A percentile compares a stretch with the other conserved stretches of the same genome.
Evolutionary conservation across 1,139 yeast genomes (phyloP).

Genomic region (Pneumocystis jirovecii): DNA sequence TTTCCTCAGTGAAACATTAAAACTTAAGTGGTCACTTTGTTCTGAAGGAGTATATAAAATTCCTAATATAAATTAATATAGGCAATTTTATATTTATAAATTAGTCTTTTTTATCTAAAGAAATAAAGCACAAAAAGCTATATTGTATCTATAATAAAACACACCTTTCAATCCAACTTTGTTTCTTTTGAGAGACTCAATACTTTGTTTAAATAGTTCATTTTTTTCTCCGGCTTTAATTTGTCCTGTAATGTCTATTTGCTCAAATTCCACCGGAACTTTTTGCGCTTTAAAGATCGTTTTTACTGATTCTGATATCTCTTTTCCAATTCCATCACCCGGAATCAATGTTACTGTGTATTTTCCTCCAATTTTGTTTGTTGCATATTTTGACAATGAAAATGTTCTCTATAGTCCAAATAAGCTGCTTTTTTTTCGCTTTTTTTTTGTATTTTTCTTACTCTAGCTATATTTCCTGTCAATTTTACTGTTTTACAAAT

Average conservation of each 20-base stretch:
- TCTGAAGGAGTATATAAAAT: constrained; percentile 81
- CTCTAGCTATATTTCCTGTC: neutral
- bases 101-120: neutral
- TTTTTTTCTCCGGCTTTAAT: constrained; percentile 29
- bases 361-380: neutral
- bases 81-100: neutral
- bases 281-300: constrained; percentile 72
- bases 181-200: constrained; percentile 83
- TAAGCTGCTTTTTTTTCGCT: neutral
- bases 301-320: constrained; percentile 86
- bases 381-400: neutral
- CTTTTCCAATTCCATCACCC: constrained; percentile 94
- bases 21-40: constrained; percentile 58
- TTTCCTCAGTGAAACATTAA: constrained; percentile 65
- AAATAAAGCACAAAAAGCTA: neutral
- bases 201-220: constrained; percentile 63
- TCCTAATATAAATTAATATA: neutral
- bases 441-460: neutral
- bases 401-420: constrained; percentile 48
- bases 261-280: constrained; percentile 91
- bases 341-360: constrained; percentile 45
- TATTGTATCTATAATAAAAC: neutral
- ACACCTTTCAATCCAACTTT: constrained; percentile 88
- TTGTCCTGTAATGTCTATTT: constrained; percentile 73
- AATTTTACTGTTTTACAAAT: neutral